Conservation (phyloP, 2,329 filamentous ascomycete species). For the Ciborinia camelliae region DNA sequence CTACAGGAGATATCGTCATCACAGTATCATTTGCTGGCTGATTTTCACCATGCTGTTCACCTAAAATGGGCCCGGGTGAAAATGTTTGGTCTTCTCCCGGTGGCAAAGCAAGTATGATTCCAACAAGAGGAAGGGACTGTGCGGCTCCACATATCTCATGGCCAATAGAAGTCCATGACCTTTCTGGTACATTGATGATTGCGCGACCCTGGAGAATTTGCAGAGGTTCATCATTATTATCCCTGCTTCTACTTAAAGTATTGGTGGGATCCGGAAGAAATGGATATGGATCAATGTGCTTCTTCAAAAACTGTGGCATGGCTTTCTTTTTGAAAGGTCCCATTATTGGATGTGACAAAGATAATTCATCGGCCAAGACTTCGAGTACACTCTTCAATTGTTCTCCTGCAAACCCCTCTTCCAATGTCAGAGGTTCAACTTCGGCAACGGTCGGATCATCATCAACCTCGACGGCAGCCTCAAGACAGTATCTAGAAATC, state of each 20-base stretch:
- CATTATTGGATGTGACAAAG: constrained; percentile 60
- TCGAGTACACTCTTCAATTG: constrained; percentile 56
- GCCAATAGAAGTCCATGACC: constrained; percentile 34
- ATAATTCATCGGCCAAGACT: constrained; percentile 52
- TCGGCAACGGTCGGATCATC: constrained; percentile 62
- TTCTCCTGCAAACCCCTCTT: constrained; percentile 61
- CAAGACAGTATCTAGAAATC: constrained; percentile 59
- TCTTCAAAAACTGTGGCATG: constrained; percentile 50
- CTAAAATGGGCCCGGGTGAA: neutral
- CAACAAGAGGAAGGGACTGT: constrained; percentile 24
- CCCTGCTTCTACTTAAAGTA: constrained; percentile 5
- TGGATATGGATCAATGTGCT: constrained; percentile 58
- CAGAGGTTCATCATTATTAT: constrained; percentile 7
- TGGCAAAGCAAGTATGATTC: constrained; percentile 29
- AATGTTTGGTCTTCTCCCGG: constrained; percentile 20
- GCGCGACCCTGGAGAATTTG: constrained; percentile 22
- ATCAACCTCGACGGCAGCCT: constrained; percentile 64
- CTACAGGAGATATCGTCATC: constrained; percentile 28
- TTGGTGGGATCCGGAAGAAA: constrained; percentile 55
- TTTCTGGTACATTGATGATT: constrained; percentile 26
- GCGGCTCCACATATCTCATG: constrained; percentile 29
- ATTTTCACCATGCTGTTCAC: constrained; percentile 22
- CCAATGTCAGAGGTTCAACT: constrained; percentile 59
- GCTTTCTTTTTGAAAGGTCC: constrained; percentile 51
- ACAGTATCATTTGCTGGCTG: constrained; percentile 32